Percentiles rank a stretch among this genome's conserved stretches.
These are phyloP conservation scores for Vaccinium vitisidaea DNA, from an alignment of 148 eudicot species.

Conservation along the genomic window DNA sequence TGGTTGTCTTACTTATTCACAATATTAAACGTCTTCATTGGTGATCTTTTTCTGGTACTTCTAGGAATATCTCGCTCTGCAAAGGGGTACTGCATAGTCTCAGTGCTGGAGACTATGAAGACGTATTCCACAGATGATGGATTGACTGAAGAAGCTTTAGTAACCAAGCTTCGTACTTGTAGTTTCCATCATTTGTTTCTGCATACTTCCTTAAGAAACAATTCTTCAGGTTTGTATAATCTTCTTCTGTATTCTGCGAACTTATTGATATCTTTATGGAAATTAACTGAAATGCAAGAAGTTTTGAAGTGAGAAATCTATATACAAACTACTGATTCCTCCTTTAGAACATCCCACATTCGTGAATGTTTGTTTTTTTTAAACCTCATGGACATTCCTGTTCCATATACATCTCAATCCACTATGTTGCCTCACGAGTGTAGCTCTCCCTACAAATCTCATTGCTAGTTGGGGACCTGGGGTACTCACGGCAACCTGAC, in stretches of 20 bases:
- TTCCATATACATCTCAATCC: background rate
- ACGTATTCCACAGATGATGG: constrained; percentile 89
- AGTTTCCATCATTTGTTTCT: constrained; percentile 86
- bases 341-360: background rate
- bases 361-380: background rate
- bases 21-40: background rate
- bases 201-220: constrained; percentile 75
- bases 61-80: constrained; percentile 94
- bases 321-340: background rate
- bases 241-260: background rate
- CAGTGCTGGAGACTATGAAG: constrained; percentile 93
- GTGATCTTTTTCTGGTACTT: background rate
- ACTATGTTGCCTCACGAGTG: background rate
- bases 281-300: background rate
- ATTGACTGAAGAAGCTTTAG: constrained; percentile 94
- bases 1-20: background rate
- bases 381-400: background rate
- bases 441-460: background rate
- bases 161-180: constrained; percentile 93
- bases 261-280: background rate
- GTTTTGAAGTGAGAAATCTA: background rate
- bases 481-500: background rate
- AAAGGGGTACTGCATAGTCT: constrained; percentile 77
- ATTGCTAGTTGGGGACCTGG: background rate
- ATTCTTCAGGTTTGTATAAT: constrained; percentile 64